Evolutionary conservation across 2,329 filamentous ascomycete species (phyloP), one percentile per base, ranked within the genome.

Genomic region (Diaporthe sp.): DNA sequence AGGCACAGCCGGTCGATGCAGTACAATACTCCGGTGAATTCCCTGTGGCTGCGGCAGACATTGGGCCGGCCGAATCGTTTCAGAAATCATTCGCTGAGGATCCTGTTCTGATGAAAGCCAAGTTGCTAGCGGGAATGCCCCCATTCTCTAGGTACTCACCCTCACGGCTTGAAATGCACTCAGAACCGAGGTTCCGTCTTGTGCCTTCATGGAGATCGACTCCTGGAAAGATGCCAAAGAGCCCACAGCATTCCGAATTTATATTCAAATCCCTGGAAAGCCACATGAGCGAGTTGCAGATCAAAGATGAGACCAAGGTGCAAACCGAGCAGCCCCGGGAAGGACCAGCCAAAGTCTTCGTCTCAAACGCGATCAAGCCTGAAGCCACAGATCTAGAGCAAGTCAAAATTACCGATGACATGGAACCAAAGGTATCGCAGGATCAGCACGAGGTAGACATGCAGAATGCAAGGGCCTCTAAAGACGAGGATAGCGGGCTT

Each of bases 51-150:
- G 12, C 47, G 9, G 57, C 33, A 50, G 47, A 40, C 9, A 54
- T 55, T 13, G 70, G 70, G n/a, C 70, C 70, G 40, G 70, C 70
- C 13, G 70, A 72, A 40, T 64, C 47, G 0, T 28, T 64, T 12
- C 57, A 61, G 25, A 64, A 13, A 2, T 45, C 30, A 15, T 28
- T 54, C 25, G 6, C 17, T 17, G 57, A 55, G 22, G 70, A 72
- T 66, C 70, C 70, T 25, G 60, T 72, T 38, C 30, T 72, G 33
- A 45, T 54, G 35, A 61, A 45, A 38, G 70, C 70, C 19, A n/a
- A 13, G 8, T 72, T 22, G 22, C 57, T 72, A 22, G 58, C 58
- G 7, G 50, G 42, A 13, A 10, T 40, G 19, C 4, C 25, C 4
- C 6, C 7, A 19, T 25, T 64, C 42, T 52, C 35, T 30, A 35